Evolutionary conservation across 768 basidiomycete genomes (phyloP), one percentile per base, ranked within the genome.

Genomic region (Pleurotus pulmonarius): DNA sequence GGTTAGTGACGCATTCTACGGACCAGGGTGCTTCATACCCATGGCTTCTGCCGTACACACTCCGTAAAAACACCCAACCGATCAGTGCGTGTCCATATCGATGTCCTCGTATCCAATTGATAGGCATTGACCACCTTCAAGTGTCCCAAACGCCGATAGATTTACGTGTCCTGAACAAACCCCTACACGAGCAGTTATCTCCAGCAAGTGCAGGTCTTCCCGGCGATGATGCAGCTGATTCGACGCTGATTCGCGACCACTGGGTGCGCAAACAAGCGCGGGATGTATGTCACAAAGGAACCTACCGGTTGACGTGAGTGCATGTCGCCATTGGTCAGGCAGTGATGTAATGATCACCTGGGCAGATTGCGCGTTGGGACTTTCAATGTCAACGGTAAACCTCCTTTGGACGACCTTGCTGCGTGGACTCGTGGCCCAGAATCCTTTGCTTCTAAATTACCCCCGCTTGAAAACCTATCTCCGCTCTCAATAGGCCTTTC

Each of bases 301-400:
- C 63, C 41, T 16, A 16, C 12, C 8, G 9, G 18, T 46, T 55
- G 25, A 24, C 47, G 22, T 34, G n/a, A 24, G 22, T 48, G 22
- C 24, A 34, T 34, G 29, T 34, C 29, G 47, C 16, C n/a, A 24
- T 34, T 16, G 24, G 29, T 16, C 3, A 5, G 29, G n/a, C n/a
- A n/a, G 22, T 48, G n/a, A 24, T 8, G 29, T 46, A 55, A 15
- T 22, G 15, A 34, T 47, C 41, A 55, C 9, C 18, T 18, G 11
- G 22, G 11, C 59, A 89, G 88, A 29, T 64, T 92, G 48, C 85
- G 88, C 5, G 58, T 88, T 15, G 90, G 91, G 18, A 90, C 88
- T 0, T 94, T 93, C 74, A 94, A 94, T 61, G 90, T 93, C 46
- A 91, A 92, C 61, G 90, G 89, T 1, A 85, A 84, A 63, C 61